Base-by-base conservation (phyloP, 345 rosid genomes). In the Physaria fendleri region DNA sequence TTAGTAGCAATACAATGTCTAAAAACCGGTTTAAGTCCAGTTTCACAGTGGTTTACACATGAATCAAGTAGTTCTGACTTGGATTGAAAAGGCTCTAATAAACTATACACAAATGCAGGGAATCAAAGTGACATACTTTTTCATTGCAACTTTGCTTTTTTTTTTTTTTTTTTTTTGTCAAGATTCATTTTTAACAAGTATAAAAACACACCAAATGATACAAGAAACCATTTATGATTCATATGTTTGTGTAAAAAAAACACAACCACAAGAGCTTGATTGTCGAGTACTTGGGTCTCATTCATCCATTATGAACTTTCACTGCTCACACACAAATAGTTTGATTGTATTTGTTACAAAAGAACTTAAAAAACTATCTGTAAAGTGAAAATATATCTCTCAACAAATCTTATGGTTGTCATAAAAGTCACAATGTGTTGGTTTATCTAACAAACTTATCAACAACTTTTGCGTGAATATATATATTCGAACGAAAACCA, bases 241-340 rank as follows among this genome's bases (percentile, higher is more conserved):
- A 45, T 33, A 54, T 39, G 68, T 57, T 69, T 50, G 49, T n/a
- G 64, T 20, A 38, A 37, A 53, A 52, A 60, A 56, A 60, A 44
- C 62, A 60, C 23, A 27, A 60, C 54, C 73, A 69, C 73, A 54
- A 55, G 40, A 39, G 16, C 22, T 46, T 54, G 45, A 54, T 45
- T 54, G 44, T 46, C 17, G 58, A 53, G 44, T 68, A 69, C 44
- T 69, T 2, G 62, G 53, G 8, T 54, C 68, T 57, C 10, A 62
- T 45, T 69, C 68, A 69, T 62, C 64, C 74, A 69, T 69, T 61
- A 54, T 54, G 38, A 54, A 16, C 55, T 62, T 54, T 50, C 23
- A 32, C 33, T 6, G 2, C 33, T 6, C 1, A 38, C 27, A 11
- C 43, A 16, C 63, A 34, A 53, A 69, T 57, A 62, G 11, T 22